Base-by-base conservation (phyloP, 495 filamentous ascomycete genomes). In the Penicillium roqueforti region DNA sequence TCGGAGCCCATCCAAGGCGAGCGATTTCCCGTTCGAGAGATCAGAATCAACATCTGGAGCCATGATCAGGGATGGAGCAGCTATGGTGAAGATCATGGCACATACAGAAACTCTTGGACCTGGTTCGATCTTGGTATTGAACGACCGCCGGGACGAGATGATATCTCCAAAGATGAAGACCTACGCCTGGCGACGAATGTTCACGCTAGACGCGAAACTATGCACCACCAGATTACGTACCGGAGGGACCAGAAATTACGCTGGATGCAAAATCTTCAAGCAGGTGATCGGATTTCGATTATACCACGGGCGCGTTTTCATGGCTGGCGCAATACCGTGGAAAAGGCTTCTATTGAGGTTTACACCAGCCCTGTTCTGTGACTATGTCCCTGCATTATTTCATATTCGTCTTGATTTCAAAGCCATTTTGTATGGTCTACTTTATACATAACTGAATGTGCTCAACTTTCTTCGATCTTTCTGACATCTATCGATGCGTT, bases 121-220 rank as follows among this genome's bases (percentile, higher is more conserved):
- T 84, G 81, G 81, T 83, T 83, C 53, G 80, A 81, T n/a, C 78
- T 68, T n/a, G 81, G 76, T 0, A 55, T 79, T 16, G 79, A 82
- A 43, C 68, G 73, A 13, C 70, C 78, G 40, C 66, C 16, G 26
- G 18, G 37, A 13, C 38, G 52, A 38, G 13, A 22, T n/a, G 52
- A 31, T 38, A 38, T 25, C 18, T 6, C 36, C 16, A 9, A 39
- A 23, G 6, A 31, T 6, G 26, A 31, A 11, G 6, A 48, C 11
- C 10, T 38, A 10, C 43, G 43, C 13, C 16, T 54, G 8, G 23
- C 23, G 18, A 48, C 43, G 4, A 54, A 54, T 40, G 34, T 54
- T 18, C 52, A 54, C 40, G 52, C 43, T 7, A 1, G 11, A 16
- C 8, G 18, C 19, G 32, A 39, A 14, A 4, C 22, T 1, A 22